Percentiles rank a stretch among this genome's conserved stretches.
Evolutionary conservation across 768 basidiomycete species (phyloP).

Genomic region (Epithele typhae): DNA sequence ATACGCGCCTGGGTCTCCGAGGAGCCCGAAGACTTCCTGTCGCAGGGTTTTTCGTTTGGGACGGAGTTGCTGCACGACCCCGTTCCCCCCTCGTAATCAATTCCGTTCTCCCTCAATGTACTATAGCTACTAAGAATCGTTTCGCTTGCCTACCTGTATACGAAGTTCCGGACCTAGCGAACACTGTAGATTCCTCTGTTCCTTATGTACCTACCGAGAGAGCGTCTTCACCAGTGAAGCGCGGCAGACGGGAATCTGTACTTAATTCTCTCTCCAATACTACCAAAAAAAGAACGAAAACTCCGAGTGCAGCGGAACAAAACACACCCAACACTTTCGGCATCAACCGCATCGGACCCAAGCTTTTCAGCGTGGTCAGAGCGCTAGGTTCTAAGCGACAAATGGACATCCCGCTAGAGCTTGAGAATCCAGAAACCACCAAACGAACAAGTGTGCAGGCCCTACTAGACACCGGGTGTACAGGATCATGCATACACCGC

Average conservation of each 20-base stretch:
- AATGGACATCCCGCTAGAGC: conserved; percentile 6
- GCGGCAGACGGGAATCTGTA: neutral
- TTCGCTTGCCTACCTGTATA: too few relatives aligned
- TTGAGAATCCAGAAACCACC: neutral
- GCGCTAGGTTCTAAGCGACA: conserved; percentile 2
- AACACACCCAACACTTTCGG: neutral
- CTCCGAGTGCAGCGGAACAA: neutral
- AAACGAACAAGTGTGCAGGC: conserved; percentile 2
- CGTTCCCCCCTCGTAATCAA: too few relatives aligned
- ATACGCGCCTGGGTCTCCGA: too few relatives aligned
- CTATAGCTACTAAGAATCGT: too few relatives aligned
- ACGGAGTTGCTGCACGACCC: too few relatives aligned
- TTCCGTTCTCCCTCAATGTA: too few relatives aligned
- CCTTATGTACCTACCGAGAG: neutral
- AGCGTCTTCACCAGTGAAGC: neutral
- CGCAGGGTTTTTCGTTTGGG: too few relatives aligned
- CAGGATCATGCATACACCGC: conserved; percentile 15
- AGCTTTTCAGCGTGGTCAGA: neutral
- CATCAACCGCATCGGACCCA: neutral
- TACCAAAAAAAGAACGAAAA: neutral
- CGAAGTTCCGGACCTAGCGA: too few relatives aligned
- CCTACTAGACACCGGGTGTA: conserved; percentile 20
- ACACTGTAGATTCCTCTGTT: neutral
- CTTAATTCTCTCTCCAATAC: neutral
- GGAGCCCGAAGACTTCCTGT: too few relatives aligned